Conservation (phyloP, 805 yeast species). For the Metschnikowia matae region DNA sequence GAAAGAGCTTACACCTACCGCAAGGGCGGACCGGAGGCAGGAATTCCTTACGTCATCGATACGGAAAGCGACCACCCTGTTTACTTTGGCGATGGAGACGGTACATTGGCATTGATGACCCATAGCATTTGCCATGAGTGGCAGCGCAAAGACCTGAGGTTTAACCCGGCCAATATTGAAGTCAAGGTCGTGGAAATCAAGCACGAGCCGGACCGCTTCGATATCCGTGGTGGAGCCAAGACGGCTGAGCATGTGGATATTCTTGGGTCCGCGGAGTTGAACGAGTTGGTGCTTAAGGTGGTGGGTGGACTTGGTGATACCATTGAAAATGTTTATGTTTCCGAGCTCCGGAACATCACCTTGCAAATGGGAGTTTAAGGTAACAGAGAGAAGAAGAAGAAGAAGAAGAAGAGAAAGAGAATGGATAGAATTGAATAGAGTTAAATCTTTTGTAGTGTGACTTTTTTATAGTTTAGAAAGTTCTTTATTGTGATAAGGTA, state of each 20-base stretch:
- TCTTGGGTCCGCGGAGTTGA: conserved; percentile 86
- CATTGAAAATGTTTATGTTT: conserved; percentile 56
- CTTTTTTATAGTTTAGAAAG: no score
- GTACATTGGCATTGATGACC: conserved; percentile 83
- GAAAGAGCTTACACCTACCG: conserved; percentile 88
- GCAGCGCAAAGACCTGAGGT: conserved; percentile 61
- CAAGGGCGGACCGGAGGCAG: conserved; percentile 51
- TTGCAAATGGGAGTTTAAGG: conserved; percentile 44
- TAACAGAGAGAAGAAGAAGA: no score
- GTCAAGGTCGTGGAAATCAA: conserved; percentile 86
- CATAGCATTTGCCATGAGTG: conserved; percentile 91
- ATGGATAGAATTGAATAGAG: no score
- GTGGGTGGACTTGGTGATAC: conserved; percentile 76
- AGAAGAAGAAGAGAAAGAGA: no score
- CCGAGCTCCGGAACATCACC: conserved; percentile 63
- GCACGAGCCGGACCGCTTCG: conserved; percentile 91
- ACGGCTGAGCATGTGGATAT: conserved; percentile 98
- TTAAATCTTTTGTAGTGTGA: no score
- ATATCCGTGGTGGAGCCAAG: conserved; percentile 94
- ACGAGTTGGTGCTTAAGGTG: conserved; percentile 76
- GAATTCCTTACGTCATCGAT: conserved; percentile 68
- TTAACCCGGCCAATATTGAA: conserved; percentile 70
- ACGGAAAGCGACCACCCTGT: conserved; percentile 62
- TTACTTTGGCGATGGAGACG: conserved; percentile 88
- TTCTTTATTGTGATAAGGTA: not conserved